Evolutionary conservation across 768 basidiomycete species (phyloP), one percentile per base, ranked within the genome.

Genomic region (Pholiota molesta): DNA sequence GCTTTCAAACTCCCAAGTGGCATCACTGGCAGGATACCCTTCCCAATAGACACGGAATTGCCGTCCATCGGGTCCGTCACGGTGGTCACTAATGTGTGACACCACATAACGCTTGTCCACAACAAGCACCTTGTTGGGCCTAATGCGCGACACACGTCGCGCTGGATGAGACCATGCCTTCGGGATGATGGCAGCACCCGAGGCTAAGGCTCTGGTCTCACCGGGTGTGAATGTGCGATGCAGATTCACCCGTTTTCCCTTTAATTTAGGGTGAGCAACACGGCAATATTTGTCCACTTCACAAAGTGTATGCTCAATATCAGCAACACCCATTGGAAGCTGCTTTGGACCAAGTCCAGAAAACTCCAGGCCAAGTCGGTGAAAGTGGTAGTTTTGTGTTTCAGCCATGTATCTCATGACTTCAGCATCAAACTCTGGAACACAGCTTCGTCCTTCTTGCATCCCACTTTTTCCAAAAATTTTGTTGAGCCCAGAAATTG

Each of bases 221-320:
- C 72, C 71, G 5, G 78, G 66, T 11, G 65, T 68, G 65, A 81
- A 88, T 0, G 61, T 58, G 13, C 78, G 76, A 5, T 71, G 74
- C 33, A 84, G 67, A 59, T 80, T 67, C 17, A 66, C 75, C 47
- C 83, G 77, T 47, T 68, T 75, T 31, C 79, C 81, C 60, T 75
- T 78, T 59, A 86, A 68, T 11, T 72, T 42, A 3, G 85, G 83
- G 70, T 86, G 82, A 19, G 73, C 77, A n/a, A 75, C 75, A 51
- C 91, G 87, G 44, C 85, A 78, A 68, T 92, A 93, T 69, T 92
- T 91, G 75, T 92, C 89, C 49, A 89, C 79, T 70, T 94, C 92
- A 74, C 92, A 94, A 16, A 93, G 74, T 1, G 86, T 79, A 70
- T 94, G 92, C 75, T 94, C 92, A 57, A 93, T 77, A 70, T 94